These are phyloP conservation scores for Daldinia eschscholtzii DNA, from an alignment of 2,329 filamentous ascomycete genomes.

Conservation along the genomic window DNA sequence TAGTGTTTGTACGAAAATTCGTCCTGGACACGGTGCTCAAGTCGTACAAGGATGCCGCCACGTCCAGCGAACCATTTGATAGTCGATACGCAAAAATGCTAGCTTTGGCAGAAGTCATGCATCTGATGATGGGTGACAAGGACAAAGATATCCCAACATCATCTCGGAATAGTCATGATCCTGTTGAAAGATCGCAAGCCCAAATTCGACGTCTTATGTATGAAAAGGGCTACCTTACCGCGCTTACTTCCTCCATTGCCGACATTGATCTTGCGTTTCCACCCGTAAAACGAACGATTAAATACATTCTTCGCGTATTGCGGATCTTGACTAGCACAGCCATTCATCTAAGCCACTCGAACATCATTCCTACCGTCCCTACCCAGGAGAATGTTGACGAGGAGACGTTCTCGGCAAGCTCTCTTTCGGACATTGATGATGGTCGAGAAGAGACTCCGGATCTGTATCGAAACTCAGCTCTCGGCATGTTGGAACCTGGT, in stretches of 20 bases:
- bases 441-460: constrained; percentile 95
- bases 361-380: constrained; percentile 76
- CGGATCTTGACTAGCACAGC: constrained; percentile 89
- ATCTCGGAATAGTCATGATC: constrained; percentile 51
- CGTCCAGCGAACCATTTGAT: constrained; percentile 83
- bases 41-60: constrained; percentile 88
- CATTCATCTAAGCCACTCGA: constrained; percentile 84
- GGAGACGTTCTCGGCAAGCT: constrained; percentile 88
- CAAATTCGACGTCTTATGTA: constrained; percentile 97
- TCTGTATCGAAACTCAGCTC: constrained; percentile 93
- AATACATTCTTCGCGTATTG: constrained; percentile 92
- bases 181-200: constrained; percentile 73
- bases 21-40: constrained; percentile 93
- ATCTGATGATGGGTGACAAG: constrained; percentile 87
- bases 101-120: constrained; percentile 90
- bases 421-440: constrained; percentile 87
- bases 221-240: constrained; percentile 93
- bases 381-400: constrained; percentile 81
- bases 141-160: constrained; percentile 68
- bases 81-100: constrained; percentile 89
- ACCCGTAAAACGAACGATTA: constrained; percentile 91
- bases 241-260: constrained; percentile 90
- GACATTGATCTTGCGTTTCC: constrained; percentile 97
- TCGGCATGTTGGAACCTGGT: constrained; percentile 92
- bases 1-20: constrained; percentile 93